Conservation (phyloP, 2,329 filamentous ascomycete genomes). For the Cytospora leucostoma region DNA sequence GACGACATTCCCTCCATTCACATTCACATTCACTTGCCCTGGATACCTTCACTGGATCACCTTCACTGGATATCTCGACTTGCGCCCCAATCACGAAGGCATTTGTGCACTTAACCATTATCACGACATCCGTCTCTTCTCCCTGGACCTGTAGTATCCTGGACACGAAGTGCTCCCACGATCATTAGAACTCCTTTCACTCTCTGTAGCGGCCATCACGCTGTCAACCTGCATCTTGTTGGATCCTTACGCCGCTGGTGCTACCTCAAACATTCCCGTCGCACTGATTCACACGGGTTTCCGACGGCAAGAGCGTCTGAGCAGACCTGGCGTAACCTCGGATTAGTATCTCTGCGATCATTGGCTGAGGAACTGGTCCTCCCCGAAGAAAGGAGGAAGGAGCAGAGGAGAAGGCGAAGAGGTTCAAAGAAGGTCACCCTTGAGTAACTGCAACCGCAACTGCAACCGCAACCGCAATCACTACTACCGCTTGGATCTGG, state of each 20-base stretch:
- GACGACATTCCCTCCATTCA: conserved; percentile 17
- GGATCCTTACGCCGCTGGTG: conserved; percentile 8
- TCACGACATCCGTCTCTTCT: conserved; percentile 5
- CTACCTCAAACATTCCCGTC: conserved; percentile 13
- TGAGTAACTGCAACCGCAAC: conserved; percentile 15
- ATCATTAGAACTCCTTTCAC: not conserved
- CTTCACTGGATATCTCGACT: conserved; percentile 8
- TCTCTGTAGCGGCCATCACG: not conserved
- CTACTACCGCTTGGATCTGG: conserved; percentile 5
- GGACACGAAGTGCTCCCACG: conserved; percentile 12
- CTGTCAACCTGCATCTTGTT: conserved; percentile 1
- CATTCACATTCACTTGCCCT: conserved; percentile 11
- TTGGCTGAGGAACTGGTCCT: conserved; percentile 14
- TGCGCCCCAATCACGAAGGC: conserved; percentile 15
- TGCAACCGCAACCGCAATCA: too few relatives aligned
- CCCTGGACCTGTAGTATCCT: conserved; percentile 5
- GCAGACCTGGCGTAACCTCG: conserved; percentile 20
- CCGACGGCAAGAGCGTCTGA: conserved; percentile 25
- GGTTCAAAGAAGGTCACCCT: not conserved
- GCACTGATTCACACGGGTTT: conserved; percentile 22
- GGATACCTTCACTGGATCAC: too few relatives aligned
- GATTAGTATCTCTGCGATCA: conserved; percentile 8
- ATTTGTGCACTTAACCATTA: not conserved
- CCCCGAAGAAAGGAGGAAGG: not conserved
- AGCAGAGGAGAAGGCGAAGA: conserved; percentile 9